Evolutionary conservation across 805 yeast genomes (phyloP), one percentile per base, ranked within the genome.

Genomic region (Kodamaea nitidulidarum): DNA sequence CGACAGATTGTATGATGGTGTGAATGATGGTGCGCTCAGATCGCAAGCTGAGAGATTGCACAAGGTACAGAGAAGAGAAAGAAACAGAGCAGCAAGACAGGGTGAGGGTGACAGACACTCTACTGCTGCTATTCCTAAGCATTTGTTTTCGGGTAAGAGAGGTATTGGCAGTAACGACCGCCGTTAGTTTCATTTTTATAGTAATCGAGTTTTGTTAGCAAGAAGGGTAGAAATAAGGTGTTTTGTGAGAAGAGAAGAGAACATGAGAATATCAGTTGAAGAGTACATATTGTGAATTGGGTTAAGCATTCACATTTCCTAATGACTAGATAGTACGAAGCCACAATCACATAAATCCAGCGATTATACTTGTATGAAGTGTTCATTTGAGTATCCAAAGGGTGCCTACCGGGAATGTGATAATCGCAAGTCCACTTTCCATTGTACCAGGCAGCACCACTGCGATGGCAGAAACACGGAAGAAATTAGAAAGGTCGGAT

Each of bases 31-130:
- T 48, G 80, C 84, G 16, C 65, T 81, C 60, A 80, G 95, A 64
- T 69, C 82, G 35, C 88, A 84, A 67, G 88, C 96, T 41, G 93
- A 83, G 50, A 81, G 93, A 74, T 70, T 88, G 67, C 84, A 79
- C 58, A 90, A 88, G 73, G 63, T 86, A 54, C 90, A 86, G 64
- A 87, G 96, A 78, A 81, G 96, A 69, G 95, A 85, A 59, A 81
- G 98, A 71, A 87, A 90, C 69, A 82, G 90, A 72, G 65, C 73
- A 57, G 96, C 97, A 31, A 81, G 95, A 67, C 84, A 80, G 50
- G 96, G 98, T 71, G 99, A 93, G 71, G 84, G 86, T 58, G 99
- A 93, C 69, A 82, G 98, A 67, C 95, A 88, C 63, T 72, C 79
- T 42, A 77, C 88, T 39, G 93, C 85, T 38, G 71, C 86, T 46